Evolutionary conservation across 805 yeast species (phyloP).

Genomic region (Saccharomyces jurei): DNA sequence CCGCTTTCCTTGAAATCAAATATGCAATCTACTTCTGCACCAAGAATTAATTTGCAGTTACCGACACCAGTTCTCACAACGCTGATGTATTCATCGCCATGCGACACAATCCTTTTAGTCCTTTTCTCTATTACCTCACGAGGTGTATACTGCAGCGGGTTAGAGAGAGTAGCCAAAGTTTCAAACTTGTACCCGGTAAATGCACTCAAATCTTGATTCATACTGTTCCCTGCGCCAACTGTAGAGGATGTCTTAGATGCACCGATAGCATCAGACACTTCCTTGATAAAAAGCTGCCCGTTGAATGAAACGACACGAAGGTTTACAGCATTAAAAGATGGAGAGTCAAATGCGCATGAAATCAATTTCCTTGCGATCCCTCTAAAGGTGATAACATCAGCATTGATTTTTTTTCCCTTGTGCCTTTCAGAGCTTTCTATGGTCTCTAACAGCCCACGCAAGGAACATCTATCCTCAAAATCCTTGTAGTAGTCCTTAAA

Average conservation of each 20-base stretch:
- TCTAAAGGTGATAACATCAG: conserved; percentile 73
- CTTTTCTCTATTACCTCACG: conserved; percentile 65
- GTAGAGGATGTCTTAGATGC: conserved; percentile 17
- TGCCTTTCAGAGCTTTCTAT: conserved; percentile 48
- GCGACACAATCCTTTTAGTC: conserved; percentile 49
- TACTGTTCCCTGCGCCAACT: conserved; percentile 22
- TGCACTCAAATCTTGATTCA: conserved; percentile 35
- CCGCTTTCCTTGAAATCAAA: conserved; percentile 58
- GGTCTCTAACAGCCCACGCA: conserved; percentile 51
- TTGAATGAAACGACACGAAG: conserved; percentile 64
- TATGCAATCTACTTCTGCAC: conserved; percentile 89
- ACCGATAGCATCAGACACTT: conserved; percentile 33
- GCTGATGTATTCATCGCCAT: conserved; percentile 68
- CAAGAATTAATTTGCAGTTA: conserved; percentile 53
- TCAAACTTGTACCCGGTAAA: conserved; percentile 85
- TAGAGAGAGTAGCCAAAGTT: conserved; percentile 59
- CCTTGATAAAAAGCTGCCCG: conserved; percentile 60
- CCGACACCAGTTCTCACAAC: conserved; percentile 87
- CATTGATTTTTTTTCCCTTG: conserved; percentile 36
- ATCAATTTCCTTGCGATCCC: conserved; percentile 69
- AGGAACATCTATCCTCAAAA: conserved; percentile 34
- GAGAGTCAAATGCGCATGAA: conserved; percentile 44
- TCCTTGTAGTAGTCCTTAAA: conserved; percentile 48
- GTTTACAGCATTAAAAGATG: conserved; percentile 45
- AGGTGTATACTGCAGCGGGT: conserved; percentile 65